A percentile compares a stretch with the other conserved stretches of the same genome.
These are phyloP conservation scores for Saposhnikovia divaricata DNA, from an alignment of 129 eudicot genomes.

Conservation along the genomic window DNA sequence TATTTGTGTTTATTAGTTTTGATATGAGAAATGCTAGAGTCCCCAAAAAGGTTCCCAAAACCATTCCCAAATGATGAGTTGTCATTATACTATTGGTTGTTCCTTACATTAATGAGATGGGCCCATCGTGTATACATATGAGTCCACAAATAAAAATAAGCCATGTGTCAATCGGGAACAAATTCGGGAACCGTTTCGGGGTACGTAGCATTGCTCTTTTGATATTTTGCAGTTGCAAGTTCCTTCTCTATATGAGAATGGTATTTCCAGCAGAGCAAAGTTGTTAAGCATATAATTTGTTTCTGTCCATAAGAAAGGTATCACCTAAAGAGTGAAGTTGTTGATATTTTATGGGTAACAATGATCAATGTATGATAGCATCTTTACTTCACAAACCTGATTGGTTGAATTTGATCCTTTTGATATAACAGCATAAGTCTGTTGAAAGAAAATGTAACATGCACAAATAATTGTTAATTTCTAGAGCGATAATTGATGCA, in stretches of 20 bases:
- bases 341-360: background rate
- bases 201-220: too few relatives aligned
- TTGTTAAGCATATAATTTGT: too few relatives aligned
- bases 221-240: background rate
- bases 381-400: slow-evolving; percentile 53
- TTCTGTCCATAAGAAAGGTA: background rate
- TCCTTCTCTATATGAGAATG: background rate
- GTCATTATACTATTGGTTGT: too few relatives aligned
- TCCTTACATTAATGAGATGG: too few relatives aligned
- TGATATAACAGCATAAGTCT: slow-evolving; percentile 93
- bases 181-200: too few relatives aligned
- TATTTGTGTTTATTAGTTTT: background rate
- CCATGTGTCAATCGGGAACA: too few relatives aligned
- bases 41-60: too few relatives aligned
- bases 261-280: background rate
- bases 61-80: too few relatives aligned
- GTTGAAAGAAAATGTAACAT: slow-evolving; percentile 14
- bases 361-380: background rate
- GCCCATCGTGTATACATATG: too few relatives aligned
- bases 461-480: background rate
- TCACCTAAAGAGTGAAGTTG: background rate
- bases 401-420: slow-evolving; percentile 66
- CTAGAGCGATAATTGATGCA: background rate
- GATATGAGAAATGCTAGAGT: too few relatives aligned
- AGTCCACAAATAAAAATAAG: too few relatives aligned